Evolutionary conservation across 1,139 yeast species (phyloP), one percentile per base, ranked within the genome.

Genomic region (Lodderomyces parapsilosis): DNA sequence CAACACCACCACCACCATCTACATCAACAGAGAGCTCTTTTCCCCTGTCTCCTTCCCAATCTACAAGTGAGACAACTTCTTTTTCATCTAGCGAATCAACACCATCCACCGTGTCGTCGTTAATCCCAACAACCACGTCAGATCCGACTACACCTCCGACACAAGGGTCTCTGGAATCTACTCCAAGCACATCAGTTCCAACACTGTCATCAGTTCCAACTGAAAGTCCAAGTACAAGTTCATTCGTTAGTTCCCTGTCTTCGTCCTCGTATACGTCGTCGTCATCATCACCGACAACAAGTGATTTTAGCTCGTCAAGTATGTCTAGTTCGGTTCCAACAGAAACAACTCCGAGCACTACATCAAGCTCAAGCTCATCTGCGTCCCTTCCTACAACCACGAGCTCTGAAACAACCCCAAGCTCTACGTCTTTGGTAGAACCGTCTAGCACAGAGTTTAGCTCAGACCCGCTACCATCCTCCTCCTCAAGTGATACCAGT

Each of bases 71-170:
- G 33, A 30, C 33, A 30, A 4, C 33, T 30, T 30, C 33, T 3
- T 30, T 13, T 15, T n/a, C 33, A 30, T 30, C 33, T 11, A 30
- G 10, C 33, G 17, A n/a, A 27, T 13, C 31, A 30, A 30, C 33
- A 15, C 19, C 37, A 19, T 33, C 44, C 31, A 19, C 44, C 11
- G 40, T 38, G 40, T 38, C 40, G 40, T 38, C 40, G 15, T 31
- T 39, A 24, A 24, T 22, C 19, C 32, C 14, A 22, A 34, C 27
- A 22, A 34, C 27, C 5, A 5, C 19, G 19, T 15, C 33, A 30
- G 18, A 28, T 28, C 33, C 33, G 19, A 30, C 33, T 8, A 30
- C 33, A n/a, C 15, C 33, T 11, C 19, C 33, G 3, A 30, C 33
- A 6, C n/a, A 30, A 30, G 33, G 19, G n/a, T 7, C 19, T 14